phyloP scores from a whole-genome alignment of 116 monocot genomes.

The Iris pallida region DNA sequence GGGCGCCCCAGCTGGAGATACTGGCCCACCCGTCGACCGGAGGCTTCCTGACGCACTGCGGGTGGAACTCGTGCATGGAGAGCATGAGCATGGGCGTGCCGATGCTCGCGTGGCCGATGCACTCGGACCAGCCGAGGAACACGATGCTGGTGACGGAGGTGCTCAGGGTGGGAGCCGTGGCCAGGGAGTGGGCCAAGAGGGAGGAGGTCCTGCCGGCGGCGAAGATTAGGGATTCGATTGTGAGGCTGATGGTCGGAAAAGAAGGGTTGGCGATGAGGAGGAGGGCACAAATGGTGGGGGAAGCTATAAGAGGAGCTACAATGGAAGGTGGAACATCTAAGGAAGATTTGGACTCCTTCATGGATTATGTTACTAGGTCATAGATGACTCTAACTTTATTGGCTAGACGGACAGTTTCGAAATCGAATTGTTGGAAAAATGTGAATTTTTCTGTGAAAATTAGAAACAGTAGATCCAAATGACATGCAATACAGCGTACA shows the following conservation, averaged over 20 bases:
- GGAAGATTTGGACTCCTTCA: neutral
- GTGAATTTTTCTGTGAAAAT: too few relatives aligned
- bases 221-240: conserved; percentile 17
- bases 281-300: conserved; percentile 1
- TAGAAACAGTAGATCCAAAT: too few relatives aligned
- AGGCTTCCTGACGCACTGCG: conserved; percentile 50
- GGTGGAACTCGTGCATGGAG: conserved; percentile 53
- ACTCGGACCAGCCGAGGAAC: conserved; percentile 45
- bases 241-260: conserved; percentile 15
- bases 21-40: conserved; percentile 24
- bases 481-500: too few relatives aligned
- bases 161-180: conserved; percentile 18
- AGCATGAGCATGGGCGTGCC: conserved; percentile 30
- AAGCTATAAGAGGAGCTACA: neutral
- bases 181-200: conserved; percentile 17
- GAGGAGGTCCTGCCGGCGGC: conserved; percentile 11
- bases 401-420: too few relatives aligned
- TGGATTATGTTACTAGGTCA: neutral
- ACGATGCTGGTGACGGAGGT: conserved; percentile 18
- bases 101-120: conserved; percentile 39
- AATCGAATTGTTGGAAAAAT: too few relatives aligned
- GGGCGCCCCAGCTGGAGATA: conserved; percentile 38
- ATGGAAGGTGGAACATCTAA: neutral
- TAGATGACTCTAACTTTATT: too few relatives aligned
- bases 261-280: conserved; percentile 6